Conservation (phyloP, 495 filamentous ascomycete species). For the Annulohypoxylon stygium region DNA sequence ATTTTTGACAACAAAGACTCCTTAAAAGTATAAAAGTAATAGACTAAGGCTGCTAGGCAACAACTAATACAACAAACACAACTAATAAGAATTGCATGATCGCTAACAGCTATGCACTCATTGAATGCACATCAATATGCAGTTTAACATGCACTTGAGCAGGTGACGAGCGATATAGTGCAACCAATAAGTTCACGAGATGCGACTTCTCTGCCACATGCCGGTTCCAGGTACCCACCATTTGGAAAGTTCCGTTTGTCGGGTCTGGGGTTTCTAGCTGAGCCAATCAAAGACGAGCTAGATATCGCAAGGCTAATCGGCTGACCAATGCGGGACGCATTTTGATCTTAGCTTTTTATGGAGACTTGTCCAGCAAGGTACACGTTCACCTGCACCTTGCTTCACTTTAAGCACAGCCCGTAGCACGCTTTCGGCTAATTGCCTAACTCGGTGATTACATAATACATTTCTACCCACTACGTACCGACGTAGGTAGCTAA, state of each 20-base stretch:
- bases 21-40: background rate
- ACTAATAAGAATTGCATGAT: background rate
- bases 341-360: constrained; percentile 13
- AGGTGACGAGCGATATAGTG: constrained; percentile 17
- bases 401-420: background rate
- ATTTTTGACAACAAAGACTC: background rate
- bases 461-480: constrained; percentile 4
- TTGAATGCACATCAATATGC: constrained; percentile 8
- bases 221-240: constrained; percentile 20
- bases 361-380: constrained; percentile 18
- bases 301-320: constrained; percentile 39
- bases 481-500: constrained; percentile 32
- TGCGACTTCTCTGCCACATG: constrained; percentile 17
- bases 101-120: background rate
- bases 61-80: background rate
- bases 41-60: background rate
- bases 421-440: constrained; percentile 19
- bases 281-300: constrained; percentile 29
- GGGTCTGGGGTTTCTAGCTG: constrained; percentile 32
- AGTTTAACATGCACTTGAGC: constrained; percentile 4
- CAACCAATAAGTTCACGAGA: constrained; percentile 22
- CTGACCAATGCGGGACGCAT: constrained; percentile 36
- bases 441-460: constrained; percentile 20
- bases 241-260: constrained; percentile 28
- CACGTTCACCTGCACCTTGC: background rate